These are phyloP conservation scores for Penicillium crystallinum DNA, from an alignment of 495 filamentous ascomycete species.

Conservation along the genomic window DNA sequence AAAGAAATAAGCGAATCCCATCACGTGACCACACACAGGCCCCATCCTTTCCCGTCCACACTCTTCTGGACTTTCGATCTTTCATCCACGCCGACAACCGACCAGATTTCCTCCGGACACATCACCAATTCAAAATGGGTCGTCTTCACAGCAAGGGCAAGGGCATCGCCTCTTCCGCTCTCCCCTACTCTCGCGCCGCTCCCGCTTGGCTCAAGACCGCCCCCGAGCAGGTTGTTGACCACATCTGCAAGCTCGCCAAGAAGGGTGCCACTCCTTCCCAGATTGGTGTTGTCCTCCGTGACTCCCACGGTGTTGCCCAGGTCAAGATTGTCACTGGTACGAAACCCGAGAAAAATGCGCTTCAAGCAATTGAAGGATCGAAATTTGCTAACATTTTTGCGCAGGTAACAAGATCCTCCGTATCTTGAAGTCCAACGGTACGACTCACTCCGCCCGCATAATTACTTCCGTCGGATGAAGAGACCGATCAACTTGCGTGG, in stretches of 20 bases:
- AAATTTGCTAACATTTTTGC: constrained; percentile 21
- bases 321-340: constrained; percentile 95
- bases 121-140: constrained; percentile 68
- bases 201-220: constrained; percentile 93
- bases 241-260: constrained; percentile 98
- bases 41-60: constrained; percentile 2
- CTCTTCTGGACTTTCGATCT: constrained; percentile 17
- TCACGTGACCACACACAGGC: constrained; percentile 26
- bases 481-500: constrained; percentile 11
- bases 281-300: constrained; percentile 97
- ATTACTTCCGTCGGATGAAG: constrained; percentile 27
- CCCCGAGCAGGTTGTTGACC: constrained; percentile 85
- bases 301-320: constrained; percentile 95
- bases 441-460: constrained; percentile 34
- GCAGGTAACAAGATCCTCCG: constrained; percentile 98
- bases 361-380: background rate
- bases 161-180: constrained; percentile 89
- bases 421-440: constrained; percentile 95
- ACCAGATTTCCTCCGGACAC: constrained; percentile 29
- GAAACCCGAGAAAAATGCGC: constrained; percentile 20
- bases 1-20: constrained; percentile 18
- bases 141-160: constrained; percentile 99
- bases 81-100: constrained; percentile 36
- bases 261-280: constrained; percentile 96
- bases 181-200: constrained; percentile 91